A percentile compares a stretch with the other conserved stretches of the same genome.
Conservation (phyloP, 192 early-diverging fungal species). For the Obelidium mucronatum region DNA sequence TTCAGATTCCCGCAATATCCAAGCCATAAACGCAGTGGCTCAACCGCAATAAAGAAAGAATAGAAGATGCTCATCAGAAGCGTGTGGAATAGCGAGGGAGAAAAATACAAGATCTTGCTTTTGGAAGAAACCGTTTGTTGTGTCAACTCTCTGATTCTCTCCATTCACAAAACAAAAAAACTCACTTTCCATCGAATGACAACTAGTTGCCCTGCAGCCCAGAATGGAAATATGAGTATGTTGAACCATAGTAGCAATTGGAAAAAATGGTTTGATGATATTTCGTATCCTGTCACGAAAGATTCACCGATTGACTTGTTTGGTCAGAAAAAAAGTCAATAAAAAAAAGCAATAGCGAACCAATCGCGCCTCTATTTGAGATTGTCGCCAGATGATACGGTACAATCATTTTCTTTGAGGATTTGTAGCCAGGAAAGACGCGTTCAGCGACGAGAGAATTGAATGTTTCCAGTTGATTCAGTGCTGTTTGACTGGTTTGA, state of each 20-base stretch:
- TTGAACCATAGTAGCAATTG: slow-evolving; percentile 51
- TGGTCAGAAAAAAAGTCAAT: too few relatives aligned
- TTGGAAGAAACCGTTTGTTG: background rate
- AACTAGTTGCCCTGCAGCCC: slow-evolving; percentile 37
- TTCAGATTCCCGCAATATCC: slow-evolving; percentile 51
- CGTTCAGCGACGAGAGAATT: slow-evolving; percentile 22
- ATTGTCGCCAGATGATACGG: slow-evolving; percentile 29
- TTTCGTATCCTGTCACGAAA: slow-evolving; percentile 32
- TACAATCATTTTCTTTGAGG: slow-evolving; percentile 17
- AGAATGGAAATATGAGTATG: slow-evolving; percentile 44
- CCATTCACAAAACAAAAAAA: background rate
- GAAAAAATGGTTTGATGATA: slow-evolving; percentile 43
- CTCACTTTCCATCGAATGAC: slow-evolving; percentile 44
- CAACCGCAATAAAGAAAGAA: slow-evolving; percentile 40
- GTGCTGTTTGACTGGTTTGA: background rate
- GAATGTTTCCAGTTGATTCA: slow-evolving; percentile 25
- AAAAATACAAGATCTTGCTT: slow-evolving; percentile 36
- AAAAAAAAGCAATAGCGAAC: slow-evolving; percentile 5
- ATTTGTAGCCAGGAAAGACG: slow-evolving; percentile 30
- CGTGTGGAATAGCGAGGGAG: slow-evolving; percentile 28
- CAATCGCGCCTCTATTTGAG: slow-evolving; percentile 20
- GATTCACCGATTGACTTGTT: background rate
- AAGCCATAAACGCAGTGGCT: slow-evolving; percentile 44
- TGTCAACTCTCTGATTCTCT: too few relatives aligned
- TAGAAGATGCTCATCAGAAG: slow-evolving; percentile 38